Evolutionary conservation across 768 basidiomycete species (phyloP), one percentile per base, ranked within the genome.

Genomic region (Fomitopsis serialis): DNA sequence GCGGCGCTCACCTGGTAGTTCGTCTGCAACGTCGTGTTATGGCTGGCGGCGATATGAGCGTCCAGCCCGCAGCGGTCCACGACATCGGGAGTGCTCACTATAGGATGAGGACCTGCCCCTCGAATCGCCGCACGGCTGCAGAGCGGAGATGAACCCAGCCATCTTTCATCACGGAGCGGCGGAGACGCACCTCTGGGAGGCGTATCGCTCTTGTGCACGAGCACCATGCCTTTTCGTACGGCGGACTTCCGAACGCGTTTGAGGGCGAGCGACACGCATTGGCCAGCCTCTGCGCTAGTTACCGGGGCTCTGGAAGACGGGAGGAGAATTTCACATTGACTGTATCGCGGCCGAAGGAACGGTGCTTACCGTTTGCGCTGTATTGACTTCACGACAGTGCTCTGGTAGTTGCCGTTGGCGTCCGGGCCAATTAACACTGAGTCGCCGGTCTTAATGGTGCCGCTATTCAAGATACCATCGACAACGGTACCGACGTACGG

Each of bases 151-250:
- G 46, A 17, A 40, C 45, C 13, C 52, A 52, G 54, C 23, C 40
- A 7, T 17, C 6, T 40, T 15, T 15, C 19, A 21, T 40, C 45
- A 45, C 27, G n/a, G 45, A n/a, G 24, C 44, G 12, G 34, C 23
- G 25, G 13, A 22, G n/a, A 25, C 70, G 50, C 61, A 88, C 89
- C 88, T 75, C 79, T 80, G 3, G 94, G 94, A 24, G 82, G 86
- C 7, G 71, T 71, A 11, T 96, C 93, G 2, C 83, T 79, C 68
- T 86, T 91, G 53, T 83, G 82, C 0, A 94, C 85, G 42, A 98
- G 72, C 2, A 97, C 91, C 95, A 96, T 95, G 12, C 95, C 96
- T 69, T 98, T 98, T 54, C 96, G 76, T 9, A 98, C 84, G 21
- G 84, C 81, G 8, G 83, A 79, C 50, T 91, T 74, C 51, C 87